A percentile compares a stretch with the other conserved stretches of the same genome.
phyloP scores from a whole-genome alignment of 2,329 filamentous ascomycete species.

The Stagonosporopsis tanaceti region DNA sequence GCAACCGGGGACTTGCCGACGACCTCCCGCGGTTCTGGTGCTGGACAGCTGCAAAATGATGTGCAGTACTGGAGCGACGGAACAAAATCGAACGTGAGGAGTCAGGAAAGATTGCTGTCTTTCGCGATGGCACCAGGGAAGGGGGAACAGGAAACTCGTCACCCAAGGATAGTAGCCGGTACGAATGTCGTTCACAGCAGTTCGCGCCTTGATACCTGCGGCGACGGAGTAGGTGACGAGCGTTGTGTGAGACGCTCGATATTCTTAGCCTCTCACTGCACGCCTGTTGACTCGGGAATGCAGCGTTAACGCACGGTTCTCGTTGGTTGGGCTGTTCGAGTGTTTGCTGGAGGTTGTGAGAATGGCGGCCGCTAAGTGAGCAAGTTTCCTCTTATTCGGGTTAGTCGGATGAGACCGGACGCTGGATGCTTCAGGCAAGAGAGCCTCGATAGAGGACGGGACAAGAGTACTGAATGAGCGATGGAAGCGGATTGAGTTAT shows the following conservation, averaged over 20 bases:
- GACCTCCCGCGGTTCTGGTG: constrained; percentile 26
- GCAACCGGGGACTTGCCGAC: constrained; percentile 29
- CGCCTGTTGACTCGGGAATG: constrained; percentile 23
- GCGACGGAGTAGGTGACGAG: constrained; percentile 22
- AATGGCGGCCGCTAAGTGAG: constrained; percentile 19
- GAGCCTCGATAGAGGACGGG: constrained; percentile 14
- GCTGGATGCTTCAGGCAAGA: constrained; percentile 22
- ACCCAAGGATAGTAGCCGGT: constrained; percentile 9
- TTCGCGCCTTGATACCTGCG: constrained; percentile 15
- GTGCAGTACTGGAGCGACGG: constrained; percentile 26
- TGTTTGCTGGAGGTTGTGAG: constrained; percentile 24
- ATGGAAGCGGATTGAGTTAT: constrained; percentile 2
- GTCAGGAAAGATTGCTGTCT: constrained; percentile 12
- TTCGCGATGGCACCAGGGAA: constrained; percentile 19
- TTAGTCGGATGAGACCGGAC: constrained; percentile 25
- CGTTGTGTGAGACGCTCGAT: constrained; percentile 20
- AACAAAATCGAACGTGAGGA: constrained; percentile 9
- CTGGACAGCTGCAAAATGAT: constrained; percentile 23
- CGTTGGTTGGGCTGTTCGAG: constrained; percentile 28
- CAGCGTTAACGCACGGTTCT: constrained; percentile 30
- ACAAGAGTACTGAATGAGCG: constrained; percentile 22
- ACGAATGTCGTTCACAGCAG: constrained; percentile 17
- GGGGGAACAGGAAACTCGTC: constrained; percentile 10
- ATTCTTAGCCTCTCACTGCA: constrained; percentile 24
- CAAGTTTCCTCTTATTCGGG: constrained; percentile 18